Evolutionary conservation across 805 yeast genomes (phyloP), one percentile per base, ranked within the genome.

Genomic region (Millerago galiae): DNA sequence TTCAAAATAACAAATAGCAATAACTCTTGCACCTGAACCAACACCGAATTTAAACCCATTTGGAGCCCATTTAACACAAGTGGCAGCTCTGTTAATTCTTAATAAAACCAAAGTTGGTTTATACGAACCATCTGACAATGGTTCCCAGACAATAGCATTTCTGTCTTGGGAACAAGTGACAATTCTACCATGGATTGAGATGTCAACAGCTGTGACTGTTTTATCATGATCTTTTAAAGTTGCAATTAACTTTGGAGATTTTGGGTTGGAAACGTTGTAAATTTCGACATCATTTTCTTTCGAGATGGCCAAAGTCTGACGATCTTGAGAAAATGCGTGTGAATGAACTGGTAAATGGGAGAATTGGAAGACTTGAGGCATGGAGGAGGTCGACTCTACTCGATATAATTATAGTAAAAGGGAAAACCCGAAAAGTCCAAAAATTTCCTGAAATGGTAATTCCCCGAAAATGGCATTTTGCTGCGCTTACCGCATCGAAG

Each of bases 131-230:
- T 77, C 78, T 28, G 76, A 63, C 47, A 72, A 67, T 29, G 85
- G 84, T 50, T 86, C 90, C 97, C 98, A 93, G 14, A 93, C 99
- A 52, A 90, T 76, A 12, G 98, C 98, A 55, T 93, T 93, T 65
- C 99, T 77, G 65, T 93, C 99, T 67, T 93, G 98, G 9, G 98
- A 89, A 61, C 97, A 89, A 27, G 98, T 93, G 56, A 93, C 93
- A 53, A 93, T 88, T 61, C 83, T 81, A 37, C 96, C 96, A 51
- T 85, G 87, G 29, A 73, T 65, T 31, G 96, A 83, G 55, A 95
- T 81, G 61, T 93, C 99, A 32, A 93, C 87, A 0, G 97, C 90
- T 13, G 99, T 93, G 37, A 93, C 90, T 4, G 90, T 79, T 62
- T 91, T 90, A 63, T 91, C 97, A 62, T 91, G 98, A 51, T 88